phyloP scores from a whole-genome alignment of 805 yeast genomes.

The Starmerella geochares region DNA sequence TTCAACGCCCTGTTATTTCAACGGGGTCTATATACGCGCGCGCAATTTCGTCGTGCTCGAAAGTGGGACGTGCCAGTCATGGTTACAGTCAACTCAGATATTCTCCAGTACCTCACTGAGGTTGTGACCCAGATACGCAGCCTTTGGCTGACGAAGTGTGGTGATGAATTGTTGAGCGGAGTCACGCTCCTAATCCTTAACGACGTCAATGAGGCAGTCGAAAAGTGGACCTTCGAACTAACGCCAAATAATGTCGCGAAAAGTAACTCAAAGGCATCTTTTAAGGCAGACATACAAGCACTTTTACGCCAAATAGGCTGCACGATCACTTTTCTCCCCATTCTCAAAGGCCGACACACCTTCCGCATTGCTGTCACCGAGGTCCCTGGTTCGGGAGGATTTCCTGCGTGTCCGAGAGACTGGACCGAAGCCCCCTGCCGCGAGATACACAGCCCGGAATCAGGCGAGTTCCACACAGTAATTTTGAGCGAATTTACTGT shows the following conservation, averaged over 20 bases:
- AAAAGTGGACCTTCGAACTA: conserved; percentile 72
- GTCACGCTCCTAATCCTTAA: conserved; percentile 63
- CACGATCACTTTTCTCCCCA: conserved; percentile 74
- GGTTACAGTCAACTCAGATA: conserved; percentile 64
- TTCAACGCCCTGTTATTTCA: conserved; percentile 76
- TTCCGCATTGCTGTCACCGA: conserved; percentile 80
- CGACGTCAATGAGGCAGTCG: conserved; percentile 57
- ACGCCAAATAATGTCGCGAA: not conserved
- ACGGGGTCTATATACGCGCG: conserved; percentile 80
- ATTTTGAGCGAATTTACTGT: not conserved
- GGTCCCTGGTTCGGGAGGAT: conserved; percentile 31
- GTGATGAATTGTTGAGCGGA: conserved; percentile 50
- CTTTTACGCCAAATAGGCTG: conserved; percentile 83
- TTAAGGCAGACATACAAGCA: conserved; percentile 70
- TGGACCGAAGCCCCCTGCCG: conserved; percentile 74
- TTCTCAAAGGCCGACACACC: conserved; percentile 55
- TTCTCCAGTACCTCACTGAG: conserved; percentile 53
- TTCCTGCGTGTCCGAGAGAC: conserved; percentile 58
- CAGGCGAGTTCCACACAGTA: conserved; percentile 43
- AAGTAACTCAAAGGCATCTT: conserved; percentile 17
- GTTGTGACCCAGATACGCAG: conserved; percentile 59
- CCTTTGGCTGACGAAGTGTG: conserved; percentile 48
- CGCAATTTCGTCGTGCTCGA: conserved; percentile 65
- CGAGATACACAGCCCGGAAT: conserved; percentile 49
- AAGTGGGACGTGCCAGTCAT: conserved; percentile 73